Evolutionary conservation across 805 yeast species (phyloP).

Genomic region (Jamesozyma spencerorum): DNA sequence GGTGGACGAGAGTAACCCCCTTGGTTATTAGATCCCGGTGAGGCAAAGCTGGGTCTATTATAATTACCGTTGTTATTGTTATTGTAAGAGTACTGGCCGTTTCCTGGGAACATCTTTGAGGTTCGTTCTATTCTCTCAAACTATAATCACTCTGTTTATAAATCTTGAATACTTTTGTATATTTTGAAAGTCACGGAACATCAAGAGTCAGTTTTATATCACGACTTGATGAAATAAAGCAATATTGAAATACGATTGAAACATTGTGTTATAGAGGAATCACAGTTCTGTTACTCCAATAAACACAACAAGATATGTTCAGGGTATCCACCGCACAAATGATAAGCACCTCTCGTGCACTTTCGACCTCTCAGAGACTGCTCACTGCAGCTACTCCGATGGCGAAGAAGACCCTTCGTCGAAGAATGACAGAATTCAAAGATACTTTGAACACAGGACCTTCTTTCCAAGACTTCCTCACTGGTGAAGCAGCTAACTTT

Average conservation of each 20-base stretch:
- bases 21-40: conserved; percentile 5
- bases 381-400: not conserved
- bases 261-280: too few species aligned
- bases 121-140: too few species aligned
- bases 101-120: conserved; percentile 26
- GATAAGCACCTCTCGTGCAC: not conserved
- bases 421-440: conserved; percentile 51
- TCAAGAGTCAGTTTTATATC: too few species aligned
- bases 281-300: too few species aligned
- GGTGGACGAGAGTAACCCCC: conserved; percentile 8
- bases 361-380: not conserved
- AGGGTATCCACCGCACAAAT: not conserved
- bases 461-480: conserved; percentile 81
- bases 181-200: too few species aligned
- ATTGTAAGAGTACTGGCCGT: conserved; percentile 27
- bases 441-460: conserved; percentile 78
- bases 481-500: conserved; percentile 64
- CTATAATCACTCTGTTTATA: too few species aligned
- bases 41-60: conserved; percentile 6
- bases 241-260: too few species aligned
- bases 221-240: too few species aligned
- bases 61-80: conserved; percentile 7
- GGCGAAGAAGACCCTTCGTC: conserved; percentile 23
- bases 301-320: too few species aligned
- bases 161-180: too few species aligned